A percentile compares a stretch with the other conserved stretches of the same genome.
phyloP scores from a whole-genome alignment of 495 filamentous ascomycete species.

The Penicillium simplicissimum region DNA sequence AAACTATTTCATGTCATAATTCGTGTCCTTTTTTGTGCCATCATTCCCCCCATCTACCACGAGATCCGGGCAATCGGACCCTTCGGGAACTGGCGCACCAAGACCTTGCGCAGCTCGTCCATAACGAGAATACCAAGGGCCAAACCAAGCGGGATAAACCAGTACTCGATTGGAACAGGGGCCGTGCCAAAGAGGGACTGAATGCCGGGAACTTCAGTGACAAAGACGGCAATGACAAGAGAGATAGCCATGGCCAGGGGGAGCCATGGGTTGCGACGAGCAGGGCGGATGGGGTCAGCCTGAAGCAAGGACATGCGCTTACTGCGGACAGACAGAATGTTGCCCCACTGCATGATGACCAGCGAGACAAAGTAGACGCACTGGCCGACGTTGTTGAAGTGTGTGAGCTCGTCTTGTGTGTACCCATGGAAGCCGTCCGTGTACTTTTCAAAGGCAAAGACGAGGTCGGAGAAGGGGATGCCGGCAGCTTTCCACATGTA shows the following conservation, averaged over 20 bases:
- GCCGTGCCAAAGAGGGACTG: slow-evolving; percentile 51
- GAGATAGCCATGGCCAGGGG: slow-evolving; percentile 43
- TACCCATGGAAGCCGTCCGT: slow-evolving; percentile 52
- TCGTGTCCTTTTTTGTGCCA: background rate
- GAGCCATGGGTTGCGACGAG: slow-evolving; percentile 53
- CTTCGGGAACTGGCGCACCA: slow-evolving; percentile 47
- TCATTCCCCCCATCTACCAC: slow-evolving; percentile 35
- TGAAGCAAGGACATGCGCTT: slow-evolving; percentile 52
- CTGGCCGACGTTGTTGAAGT: slow-evolving; percentile 54
- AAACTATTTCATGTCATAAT: background rate
- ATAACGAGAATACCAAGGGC: slow-evolving; percentile 49
- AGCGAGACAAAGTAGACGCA: slow-evolving; percentile 75
- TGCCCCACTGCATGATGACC: slow-evolving; percentile 57
- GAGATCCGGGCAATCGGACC: slow-evolving; percentile 44
- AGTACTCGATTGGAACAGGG: slow-evolving; percentile 50
- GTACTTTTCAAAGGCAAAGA: slow-evolving; percentile 51
- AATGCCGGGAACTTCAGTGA: slow-evolving; percentile 51
- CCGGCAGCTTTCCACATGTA: slow-evolving; percentile 49
- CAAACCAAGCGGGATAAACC: slow-evolving; percentile 51
- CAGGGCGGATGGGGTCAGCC: slow-evolving; percentile 50
- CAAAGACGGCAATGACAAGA: slow-evolving; percentile 52
- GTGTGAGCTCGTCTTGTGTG: slow-evolving; percentile 36
- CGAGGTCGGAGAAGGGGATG: slow-evolving; percentile 44
- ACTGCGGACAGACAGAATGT: slow-evolving; percentile 51
- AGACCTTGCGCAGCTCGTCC: slow-evolving; percentile 51